Conservation (phyloP, 495 filamentous ascomycete genomes). For the Jackrogersella minutella region DNA sequence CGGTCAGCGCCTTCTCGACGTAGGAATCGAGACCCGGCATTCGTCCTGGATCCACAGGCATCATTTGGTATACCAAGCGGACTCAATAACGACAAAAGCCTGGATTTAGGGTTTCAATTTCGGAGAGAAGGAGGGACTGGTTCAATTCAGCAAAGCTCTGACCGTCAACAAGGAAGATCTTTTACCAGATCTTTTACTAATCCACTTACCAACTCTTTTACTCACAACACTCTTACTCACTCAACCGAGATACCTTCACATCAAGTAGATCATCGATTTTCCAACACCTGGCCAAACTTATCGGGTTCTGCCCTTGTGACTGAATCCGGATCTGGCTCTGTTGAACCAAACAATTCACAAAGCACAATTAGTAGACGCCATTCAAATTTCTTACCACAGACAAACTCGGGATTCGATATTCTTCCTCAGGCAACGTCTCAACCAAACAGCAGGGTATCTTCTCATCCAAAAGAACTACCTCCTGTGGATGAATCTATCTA, state of each 20-base stretch:
- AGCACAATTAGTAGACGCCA: slow-evolving; percentile 2
- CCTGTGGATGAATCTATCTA: slow-evolving; percentile 10
- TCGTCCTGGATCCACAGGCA: slow-evolving; percentile 44
- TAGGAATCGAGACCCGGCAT: not conserved
- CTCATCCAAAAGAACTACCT: slow-evolving; percentile 1
- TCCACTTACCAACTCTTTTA: too few relatives aligned
- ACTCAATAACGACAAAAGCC: too few relatives aligned
- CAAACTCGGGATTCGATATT: slow-evolving; percentile 19
- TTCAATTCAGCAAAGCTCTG: slow-evolving; percentile 2
- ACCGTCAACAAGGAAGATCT: too few relatives aligned
- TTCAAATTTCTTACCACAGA: slow-evolving; percentile 40
- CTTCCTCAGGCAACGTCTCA: slow-evolving; percentile 3
- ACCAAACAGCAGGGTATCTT: slow-evolving; percentile 1
- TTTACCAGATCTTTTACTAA: too few relatives aligned
- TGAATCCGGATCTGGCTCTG: slow-evolving; percentile 5
- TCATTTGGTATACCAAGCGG: slow-evolving; percentile 19
- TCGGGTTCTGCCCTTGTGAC: slow-evolving; percentile 10
- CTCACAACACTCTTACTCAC: not conserved
- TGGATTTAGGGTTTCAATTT: too few relatives aligned
- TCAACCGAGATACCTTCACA: slow-evolving; percentile 40
- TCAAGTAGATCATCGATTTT: slow-evolving; percentile 29
- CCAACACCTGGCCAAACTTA: not conserved
- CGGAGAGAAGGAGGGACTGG: not conserved
- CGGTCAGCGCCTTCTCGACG: not conserved
- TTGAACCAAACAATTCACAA: slow-evolving; percentile 12